Evolutionary conservation across 139 green algal species (phyloP), one percentile per base, ranked within the genome.

Genomic region (Marvania coccoides): DNA sequence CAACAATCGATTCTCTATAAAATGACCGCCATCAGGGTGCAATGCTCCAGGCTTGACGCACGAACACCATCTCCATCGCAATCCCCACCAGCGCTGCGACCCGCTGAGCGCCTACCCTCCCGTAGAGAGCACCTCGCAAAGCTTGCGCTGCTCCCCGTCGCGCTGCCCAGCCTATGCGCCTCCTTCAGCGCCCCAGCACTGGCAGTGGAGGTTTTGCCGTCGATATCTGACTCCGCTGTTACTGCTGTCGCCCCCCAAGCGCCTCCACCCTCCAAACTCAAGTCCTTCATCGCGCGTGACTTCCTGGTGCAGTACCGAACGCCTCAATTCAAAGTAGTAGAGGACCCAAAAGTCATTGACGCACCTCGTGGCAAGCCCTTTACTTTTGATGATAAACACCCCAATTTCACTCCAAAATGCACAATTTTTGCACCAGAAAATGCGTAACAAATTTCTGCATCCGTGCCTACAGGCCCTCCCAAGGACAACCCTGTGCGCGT

Each of bases 401-500:
- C 30, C 48, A 3, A 58, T 40, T 30, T 38, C 62, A n/a, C 15
- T 28, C 36, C 26, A 37, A 37, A 5, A 45, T 31, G 13, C 37
- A 46, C 19, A 45, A 38, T 37, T 6, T 28, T 37, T 24, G 33
- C 35, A 6, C n/a, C 34, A 42, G 47, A 10, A 47, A 47, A 38
- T 15, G 2, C n/a, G n/a, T n/a, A 37, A n/a, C 37, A 56, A 51
- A 14, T 37, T 12, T 31, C 2, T 2, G 3, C 30, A 2, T 35
- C 26, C 15, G 37, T 34, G 26, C 26, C n/a, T 29, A 35, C 58
- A 66, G 68, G 61, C 46, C 47, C 45, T 23, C 26, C 40, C 29
- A 59, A 14, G 3, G 57, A 72, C 26, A 73, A 73, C 53, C 60
- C 63, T 2, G 14, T 77, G 2, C 71, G 64, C 38, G 71, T 54